Evolutionary conservation across 371 early-diverging fungal species (phyloP), one percentile per base, ranked within the genome.

Genomic region (Conidiobolus incongruus): DNA sequence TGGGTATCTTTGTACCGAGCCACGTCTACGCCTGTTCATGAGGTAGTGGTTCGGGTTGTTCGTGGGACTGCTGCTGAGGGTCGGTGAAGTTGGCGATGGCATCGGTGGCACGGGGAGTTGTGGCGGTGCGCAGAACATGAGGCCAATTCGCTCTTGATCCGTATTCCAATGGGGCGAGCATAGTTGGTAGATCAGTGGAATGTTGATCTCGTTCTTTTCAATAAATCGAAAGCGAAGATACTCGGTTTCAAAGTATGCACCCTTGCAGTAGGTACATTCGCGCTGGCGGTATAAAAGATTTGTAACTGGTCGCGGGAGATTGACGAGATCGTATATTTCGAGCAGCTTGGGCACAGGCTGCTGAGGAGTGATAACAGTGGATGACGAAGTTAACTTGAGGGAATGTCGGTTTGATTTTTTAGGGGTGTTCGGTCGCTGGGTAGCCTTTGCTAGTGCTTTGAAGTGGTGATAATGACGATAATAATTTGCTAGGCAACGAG

Each of bases 181-280:
- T 22, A 85, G 57, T 5, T 66, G 60, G 48, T 78, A 80, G 54
- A 78, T 78, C 2, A 79, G 52, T 0, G 81, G 79, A 13, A 80
- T 61, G 6, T 61, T 56, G n/a, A 55, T 45, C 1, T 67, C 68
- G 16, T 60, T 60, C 36, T 75, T 70, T 44, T 74, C 74, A 23
- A 81, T 64, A 20, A 76, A 58, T 32, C 75, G 59, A 23, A 68
- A 61, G 2, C 83, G 65, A 10, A 56, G 60, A 10, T 66, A 64
- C 52, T 45, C 72, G 0, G 61, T 56, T n/a, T 82, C 75, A 56
- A 89, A 84, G 47, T 69, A 81, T 6, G 94, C 89, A 0, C 88
- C 89, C 15, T 62, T 61, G 52, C 94, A 93, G 55, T 77, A 83
- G 5, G 82, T 63, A 57, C 94, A 93, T 26, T 26, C 16, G 57